Conservation (phyloP, 495 filamentous ascomycete genomes). For the Annulohypoxylon maeteangense region DNA sequence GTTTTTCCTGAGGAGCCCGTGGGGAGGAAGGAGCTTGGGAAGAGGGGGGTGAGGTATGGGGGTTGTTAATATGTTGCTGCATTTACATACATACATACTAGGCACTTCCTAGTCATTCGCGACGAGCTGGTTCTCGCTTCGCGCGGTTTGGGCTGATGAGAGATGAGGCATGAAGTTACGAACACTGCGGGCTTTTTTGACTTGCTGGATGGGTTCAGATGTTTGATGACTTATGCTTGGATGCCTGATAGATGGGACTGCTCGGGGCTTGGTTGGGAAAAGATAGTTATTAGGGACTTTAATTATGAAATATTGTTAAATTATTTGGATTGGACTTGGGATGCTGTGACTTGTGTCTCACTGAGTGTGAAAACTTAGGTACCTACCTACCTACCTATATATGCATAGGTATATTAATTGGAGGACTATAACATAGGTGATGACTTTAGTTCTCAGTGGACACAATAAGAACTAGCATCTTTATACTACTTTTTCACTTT, state of each 20-base stretch:
- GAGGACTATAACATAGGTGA: too few species aligned
- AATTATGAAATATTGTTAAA: constrained; percentile 5
- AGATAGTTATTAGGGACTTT: not conserved
- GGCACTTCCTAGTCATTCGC: not conserved
- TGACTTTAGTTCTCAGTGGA: too few species aligned
- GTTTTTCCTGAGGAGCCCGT: constrained; percentile 78
- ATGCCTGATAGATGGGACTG: not conserved
- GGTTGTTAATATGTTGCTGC: constrained; percentile 44
- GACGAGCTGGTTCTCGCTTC: constrained; percentile 1
- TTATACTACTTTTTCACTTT: too few species aligned
- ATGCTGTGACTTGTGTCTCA: not conserved
- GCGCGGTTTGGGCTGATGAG: not conserved
- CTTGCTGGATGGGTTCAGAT: not conserved
- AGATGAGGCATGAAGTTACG: constrained; percentile 37
- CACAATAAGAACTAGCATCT: too few species aligned
- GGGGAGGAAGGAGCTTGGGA: constrained; percentile 66
- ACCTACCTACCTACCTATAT: too few species aligned
- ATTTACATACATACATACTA: constrained; percentile 8
- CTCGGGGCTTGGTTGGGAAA: not conserved
- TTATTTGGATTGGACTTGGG: not conserved
- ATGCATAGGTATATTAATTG: too few species aligned
- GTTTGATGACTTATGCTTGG: not conserved
- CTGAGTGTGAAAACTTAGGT: too few species aligned
- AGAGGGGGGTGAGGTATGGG: constrained; percentile 64
- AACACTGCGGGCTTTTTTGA: constrained; percentile 4